A percentile compares a stretch with the other conserved stretches of the same genome.
Evolutionary conservation across 345 rosid species (phyloP).

Genomic region (Barbarea vulgaris): DNA sequence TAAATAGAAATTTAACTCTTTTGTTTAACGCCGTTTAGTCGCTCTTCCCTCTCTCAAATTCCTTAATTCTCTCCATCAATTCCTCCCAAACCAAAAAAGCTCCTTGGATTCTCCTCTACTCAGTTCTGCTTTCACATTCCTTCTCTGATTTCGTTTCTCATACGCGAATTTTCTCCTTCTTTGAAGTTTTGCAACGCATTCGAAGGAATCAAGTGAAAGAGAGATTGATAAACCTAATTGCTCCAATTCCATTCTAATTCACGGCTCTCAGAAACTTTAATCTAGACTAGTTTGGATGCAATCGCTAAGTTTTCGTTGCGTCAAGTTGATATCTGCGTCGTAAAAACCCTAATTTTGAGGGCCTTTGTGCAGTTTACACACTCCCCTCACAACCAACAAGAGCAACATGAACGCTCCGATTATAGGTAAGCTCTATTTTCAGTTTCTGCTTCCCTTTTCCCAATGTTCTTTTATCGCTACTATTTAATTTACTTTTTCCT

Average conservation of each 20-base stretch:
- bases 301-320: neutral
- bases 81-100: slow-evolving; percentile 4
- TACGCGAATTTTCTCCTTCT: too few relatives aligned
- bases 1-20: too few relatives aligned
- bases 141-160: neutral
- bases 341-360: slow-evolving; percentile 29
- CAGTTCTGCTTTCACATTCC: neutral
- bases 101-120: slow-evolving; percentile 2
- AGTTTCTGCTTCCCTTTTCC: slow-evolving; percentile 3
- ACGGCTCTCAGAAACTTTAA: neutral
- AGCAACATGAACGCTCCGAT: slow-evolving; percentile 41
- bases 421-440: slow-evolving; percentile 21
- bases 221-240: slow-evolving; percentile 11
- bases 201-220: neutral
- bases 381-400: neutral
- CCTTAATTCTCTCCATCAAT: neutral
- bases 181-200: too few relatives aligned
- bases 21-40: too few relatives aligned
- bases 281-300: neutral
- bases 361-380: neutral
- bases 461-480: neutral
- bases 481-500: neutral
- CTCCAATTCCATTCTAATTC: neutral
- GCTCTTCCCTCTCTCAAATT: too few relatives aligned
- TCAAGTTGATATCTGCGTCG: neutral